A percentile compares a stretch with the other conserved stretches of the same genome.
These are phyloP conservation scores for Pythium volutum DNA, from an alignment of 352 stramenopile genomes.

Conservation along the genomic window DNA sequence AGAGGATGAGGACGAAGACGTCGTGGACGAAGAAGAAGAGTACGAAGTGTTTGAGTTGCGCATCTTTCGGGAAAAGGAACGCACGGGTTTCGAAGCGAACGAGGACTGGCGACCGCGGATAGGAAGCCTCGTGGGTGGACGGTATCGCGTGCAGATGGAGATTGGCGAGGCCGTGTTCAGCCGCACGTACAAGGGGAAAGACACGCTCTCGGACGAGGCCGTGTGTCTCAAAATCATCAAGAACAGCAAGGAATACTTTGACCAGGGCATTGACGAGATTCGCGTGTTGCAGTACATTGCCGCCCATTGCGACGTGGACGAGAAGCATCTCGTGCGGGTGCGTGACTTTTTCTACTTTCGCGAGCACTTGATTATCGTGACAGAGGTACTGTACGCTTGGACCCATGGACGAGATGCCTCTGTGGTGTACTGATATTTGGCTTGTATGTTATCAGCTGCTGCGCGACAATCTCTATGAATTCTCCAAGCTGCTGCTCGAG, in stretches of 20 bases:
- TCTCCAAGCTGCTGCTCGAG: conserved; percentile 84
- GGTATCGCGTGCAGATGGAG: conserved; percentile 63
- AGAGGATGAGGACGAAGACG: conserved; percentile 17
- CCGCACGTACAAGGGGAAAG: conserved; percentile 74
- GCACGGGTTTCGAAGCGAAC: conserved; percentile 78
- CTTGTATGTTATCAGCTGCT: conserved; percentile 64
- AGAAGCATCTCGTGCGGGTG: conserved; percentile 93
- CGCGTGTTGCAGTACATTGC: conserved; percentile 70
- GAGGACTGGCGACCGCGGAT: conserved; percentile 66
- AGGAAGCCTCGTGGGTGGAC: conserved; percentile 50
- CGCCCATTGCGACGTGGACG: conserved; percentile 82
- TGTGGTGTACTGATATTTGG: not conserved
- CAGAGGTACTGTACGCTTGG: too few relatives aligned
- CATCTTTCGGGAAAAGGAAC: conserved; percentile 74
- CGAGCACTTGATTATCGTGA: conserved; percentile 96
- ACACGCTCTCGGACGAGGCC: conserved; percentile 58
- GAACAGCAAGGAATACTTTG: conserved; percentile 99
- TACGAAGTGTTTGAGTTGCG: conserved; percentile 73
- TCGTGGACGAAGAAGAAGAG: conserved; percentile 28
- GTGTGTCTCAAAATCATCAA: conserved; percentile 99
- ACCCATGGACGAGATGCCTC: not conserved
- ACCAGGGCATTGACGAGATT: conserved; percentile 91
- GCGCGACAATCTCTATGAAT: conserved; percentile 98
- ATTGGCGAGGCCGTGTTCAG: conserved; percentile 86
- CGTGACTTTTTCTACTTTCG: conserved; percentile 95